A percentile compares a stretch with the other conserved stretches of the same genome.
These are phyloP conservation scores for Ramichloridium luteum DNA, from an alignment of 2,329 filamentous ascomycete genomes.

Conservation along the genomic window DNA sequence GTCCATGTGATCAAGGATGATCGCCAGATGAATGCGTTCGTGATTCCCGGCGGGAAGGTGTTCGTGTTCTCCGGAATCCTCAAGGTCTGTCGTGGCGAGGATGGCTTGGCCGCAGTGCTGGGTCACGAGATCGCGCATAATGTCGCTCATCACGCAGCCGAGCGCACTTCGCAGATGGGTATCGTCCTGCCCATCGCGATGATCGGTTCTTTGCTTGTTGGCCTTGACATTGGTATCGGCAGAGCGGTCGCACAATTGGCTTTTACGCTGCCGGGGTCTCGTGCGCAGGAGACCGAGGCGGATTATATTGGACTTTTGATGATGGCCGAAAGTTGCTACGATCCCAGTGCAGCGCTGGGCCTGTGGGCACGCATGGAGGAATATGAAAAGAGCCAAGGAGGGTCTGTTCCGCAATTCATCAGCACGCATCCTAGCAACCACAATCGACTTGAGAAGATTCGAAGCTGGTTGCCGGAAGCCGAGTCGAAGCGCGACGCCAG, in stretches of 20 bases:
- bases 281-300: constrained; percentile 61
- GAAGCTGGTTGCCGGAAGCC: constrained; percentile 42
- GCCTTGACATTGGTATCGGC: constrained; percentile 28
- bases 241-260: constrained; percentile 45
- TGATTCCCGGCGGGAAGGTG: constrained; percentile 64
- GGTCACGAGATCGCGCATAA: constrained; percentile 74
- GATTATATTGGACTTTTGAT: constrained; percentile 73
- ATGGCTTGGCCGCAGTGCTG: constrained; percentile 61
- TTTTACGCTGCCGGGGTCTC: constrained; percentile 55
- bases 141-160: constrained; percentile 54
- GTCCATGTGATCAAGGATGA: constrained; percentile 61
- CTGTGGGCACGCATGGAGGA: constrained; percentile 45
- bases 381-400: constrained; percentile 42
- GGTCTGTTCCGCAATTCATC: constrained; percentile 54
- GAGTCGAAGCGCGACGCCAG: constrained; percentile 25
- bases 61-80: constrained; percentile 68
- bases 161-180: constrained; percentile 43
- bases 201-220: constrained; percentile 29
- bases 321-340: constrained; percentile 70
- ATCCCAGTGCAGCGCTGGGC: constrained; percentile 52
- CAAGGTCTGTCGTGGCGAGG: constrained; percentile 52
- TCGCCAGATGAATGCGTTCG: constrained; percentile 57
- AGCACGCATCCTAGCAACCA: constrained; percentile 65
- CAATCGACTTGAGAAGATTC: constrained; percentile 52
- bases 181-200: constrained; percentile 24